Percentiles rank a stretch among this genome's conserved stretches.
Conservation (phyloP, 2,329 filamentous ascomycete genomes). For the Dactylonectria macrodidyma region DNA sequence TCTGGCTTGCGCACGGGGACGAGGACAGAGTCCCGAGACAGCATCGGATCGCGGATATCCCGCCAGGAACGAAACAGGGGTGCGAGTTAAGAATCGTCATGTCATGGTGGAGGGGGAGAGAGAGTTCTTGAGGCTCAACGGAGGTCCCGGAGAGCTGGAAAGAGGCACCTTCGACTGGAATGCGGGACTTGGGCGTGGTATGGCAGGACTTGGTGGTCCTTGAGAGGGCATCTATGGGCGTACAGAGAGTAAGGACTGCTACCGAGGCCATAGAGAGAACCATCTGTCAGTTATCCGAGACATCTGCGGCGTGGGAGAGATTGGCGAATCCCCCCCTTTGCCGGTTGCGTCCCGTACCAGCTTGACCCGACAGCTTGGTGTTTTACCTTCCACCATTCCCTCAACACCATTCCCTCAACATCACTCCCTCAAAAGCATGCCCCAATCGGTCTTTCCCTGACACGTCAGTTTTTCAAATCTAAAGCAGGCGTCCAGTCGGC, state of each 20-base stretch:
- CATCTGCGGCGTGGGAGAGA: not conserved
- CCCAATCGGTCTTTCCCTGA: not conserved
- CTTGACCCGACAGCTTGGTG: slow-evolving; percentile 15
- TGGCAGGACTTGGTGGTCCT: not conserved
- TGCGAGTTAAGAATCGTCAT: not conserved
- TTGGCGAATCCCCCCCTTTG: not conserved
- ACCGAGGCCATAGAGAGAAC: not conserved
- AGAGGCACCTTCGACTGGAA: not conserved
- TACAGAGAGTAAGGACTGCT: not conserved
- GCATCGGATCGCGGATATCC: not conserved
- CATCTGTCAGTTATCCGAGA: not conserved
- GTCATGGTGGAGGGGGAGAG: not conserved
- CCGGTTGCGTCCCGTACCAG: not conserved
- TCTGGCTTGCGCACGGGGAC: not conserved
- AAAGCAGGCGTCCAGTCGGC: not conserved
- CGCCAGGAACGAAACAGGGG: not conserved
- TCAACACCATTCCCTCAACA: not conserved
- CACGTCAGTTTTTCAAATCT: not conserved
- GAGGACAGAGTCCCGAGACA: not conserved
- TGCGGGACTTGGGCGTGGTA: not conserved
- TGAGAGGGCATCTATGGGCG: not conserved
- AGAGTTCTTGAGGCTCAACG: not conserved
- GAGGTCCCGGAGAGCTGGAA: not conserved
- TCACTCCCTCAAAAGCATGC: too few species aligned
- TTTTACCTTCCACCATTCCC: not conserved